Percentiles rank a stretch among this genome's conserved stretches.
These are phyloP conservation scores for Pilobolus umbonatus DNA, from an alignment of 192 early-diverging fungal genomes.

Conservation along the genomic window DNA sequence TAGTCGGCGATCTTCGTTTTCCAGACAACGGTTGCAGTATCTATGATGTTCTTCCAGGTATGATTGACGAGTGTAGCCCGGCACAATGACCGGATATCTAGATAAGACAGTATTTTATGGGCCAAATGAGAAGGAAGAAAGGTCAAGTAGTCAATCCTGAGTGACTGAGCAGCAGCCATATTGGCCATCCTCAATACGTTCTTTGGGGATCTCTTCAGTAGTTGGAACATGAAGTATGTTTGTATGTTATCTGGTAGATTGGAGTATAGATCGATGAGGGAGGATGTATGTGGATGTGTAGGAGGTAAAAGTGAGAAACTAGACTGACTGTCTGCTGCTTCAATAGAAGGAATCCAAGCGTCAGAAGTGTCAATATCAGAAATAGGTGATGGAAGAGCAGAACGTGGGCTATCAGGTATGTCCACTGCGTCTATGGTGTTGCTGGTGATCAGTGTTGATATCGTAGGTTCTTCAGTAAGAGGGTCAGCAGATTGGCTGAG, in stretches of 20 bases:
- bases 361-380: conserved; percentile 31
- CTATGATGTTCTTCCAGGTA: conserved; percentile 71
- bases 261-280: conserved; percentile 64
- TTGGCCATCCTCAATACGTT: conserved; percentile 81
- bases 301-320: no score
- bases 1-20: conserved; percentile 36
- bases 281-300: neutral
- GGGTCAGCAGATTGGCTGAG: no score
- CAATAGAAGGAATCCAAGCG: neutral
- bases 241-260: conserved; percentile 73
- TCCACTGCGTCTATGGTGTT: conserved; percentile 11
- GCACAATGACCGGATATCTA: conserved; percentile 76
- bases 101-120: conserved; percentile 74
- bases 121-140: conserved; percentile 61
- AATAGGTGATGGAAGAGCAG: conserved; percentile 50
- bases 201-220: conserved; percentile 72
- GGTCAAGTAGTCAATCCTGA: conserved; percentile 85
- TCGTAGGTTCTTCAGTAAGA: conserved; percentile 70
- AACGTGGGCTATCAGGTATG: conserved; percentile 22
- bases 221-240: conserved; percentile 84
- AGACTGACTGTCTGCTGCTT: neutral
- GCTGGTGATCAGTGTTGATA: conserved; percentile 55
- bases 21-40: conserved; percentile 58
- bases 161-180: conserved; percentile 73
- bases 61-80: conserved; percentile 74